Base-by-base conservation (phyloP, 495 filamentous ascomycete species). In the Hypoxylon perforatum region DNA sequence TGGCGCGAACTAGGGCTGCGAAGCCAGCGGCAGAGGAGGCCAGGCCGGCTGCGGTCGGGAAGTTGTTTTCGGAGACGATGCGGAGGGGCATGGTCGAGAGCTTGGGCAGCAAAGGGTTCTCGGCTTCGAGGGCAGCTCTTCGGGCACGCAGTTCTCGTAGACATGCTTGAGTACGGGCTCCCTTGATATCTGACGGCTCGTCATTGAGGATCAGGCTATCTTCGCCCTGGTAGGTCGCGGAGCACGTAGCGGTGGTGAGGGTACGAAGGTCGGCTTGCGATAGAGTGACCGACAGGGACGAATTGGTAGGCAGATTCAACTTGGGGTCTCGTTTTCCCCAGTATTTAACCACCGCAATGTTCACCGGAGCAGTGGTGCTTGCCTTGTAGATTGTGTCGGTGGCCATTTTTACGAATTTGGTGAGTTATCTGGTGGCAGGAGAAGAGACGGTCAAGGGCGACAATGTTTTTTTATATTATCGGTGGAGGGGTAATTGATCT, bases 271-370 rank as follows among this genome's bases (percentile, higher is more conserved):
- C 95, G 72, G 85, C 82, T 80, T 98, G 96, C 54, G 93, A 95
- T 71, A 99, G 90, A 41, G 95, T 99, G 38, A 99, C 92, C 48
- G 91, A 94, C 73, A 99, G 89, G 58, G 95, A 99, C 53, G 92
- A 95, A 82, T 99, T 98, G 67, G 96, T 97, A 35, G 95, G 96
- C 66, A 98, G 89, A 77, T 99, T 98, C 58, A 98, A 86, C 67
- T 88, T 90, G 15, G 91, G 76, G 80, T 98, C 92, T 44, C 95
- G 92, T 80, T 98, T 98, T 63, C 95, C 95, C 95, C 95, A 99
- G 84, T 99, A 99, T 92, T 99, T 99, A 77, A 99, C 94, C 35
- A 99, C 95, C 56, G 95, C 95, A 73, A 99, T 99, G 82, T 99
- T 99, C 69, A 99, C 95, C 14, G 95, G 95, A 21, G 95, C 95